A percentile compares a stretch with the other conserved stretches of the same genome.
Evolutionary conservation across 331 rosid species (phyloP).

Genomic region (Telfairia occidentalis): DNA sequence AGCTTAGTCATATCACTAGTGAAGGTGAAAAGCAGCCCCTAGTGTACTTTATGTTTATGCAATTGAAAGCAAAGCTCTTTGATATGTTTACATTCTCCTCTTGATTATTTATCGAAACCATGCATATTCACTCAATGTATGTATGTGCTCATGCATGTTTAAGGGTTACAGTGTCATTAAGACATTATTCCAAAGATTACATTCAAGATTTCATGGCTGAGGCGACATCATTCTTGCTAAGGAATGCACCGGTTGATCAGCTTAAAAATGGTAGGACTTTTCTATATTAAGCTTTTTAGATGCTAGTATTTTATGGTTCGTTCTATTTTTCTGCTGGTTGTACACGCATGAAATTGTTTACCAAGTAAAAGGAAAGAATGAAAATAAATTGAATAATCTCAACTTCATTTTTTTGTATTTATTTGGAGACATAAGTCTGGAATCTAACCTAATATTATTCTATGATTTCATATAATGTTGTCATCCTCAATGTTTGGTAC

Average conservation of each 20-base stretch:
- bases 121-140: background rate
- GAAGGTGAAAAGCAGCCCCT: background rate
- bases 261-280: constrained; percentile 52
- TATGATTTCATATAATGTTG: background rate
- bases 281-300: background rate
- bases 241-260: constrained; percentile 67
- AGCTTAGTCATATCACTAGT: background rate
- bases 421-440: background rate
- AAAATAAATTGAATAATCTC: background rate
- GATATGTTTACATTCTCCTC: background rate
- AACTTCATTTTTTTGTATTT: background rate
- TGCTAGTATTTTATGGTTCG: background rate
- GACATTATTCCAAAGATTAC: constrained; percentile 67
- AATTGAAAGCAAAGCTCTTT: background rate
- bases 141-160: background rate
- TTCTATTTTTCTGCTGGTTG: background rate
- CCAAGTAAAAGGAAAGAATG: background rate
- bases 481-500: background rate
- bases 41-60: background rate
- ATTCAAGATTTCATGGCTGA: constrained; percentile 80
- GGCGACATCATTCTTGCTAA: constrained; percentile 60
- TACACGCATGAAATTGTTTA: background rate
- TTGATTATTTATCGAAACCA: background rate
- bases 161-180: constrained; percentile 56
- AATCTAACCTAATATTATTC: background rate